phyloP scores from a whole-genome alignment of 805 yeast species.

The Hanseniaspora lachancei region DNA sequence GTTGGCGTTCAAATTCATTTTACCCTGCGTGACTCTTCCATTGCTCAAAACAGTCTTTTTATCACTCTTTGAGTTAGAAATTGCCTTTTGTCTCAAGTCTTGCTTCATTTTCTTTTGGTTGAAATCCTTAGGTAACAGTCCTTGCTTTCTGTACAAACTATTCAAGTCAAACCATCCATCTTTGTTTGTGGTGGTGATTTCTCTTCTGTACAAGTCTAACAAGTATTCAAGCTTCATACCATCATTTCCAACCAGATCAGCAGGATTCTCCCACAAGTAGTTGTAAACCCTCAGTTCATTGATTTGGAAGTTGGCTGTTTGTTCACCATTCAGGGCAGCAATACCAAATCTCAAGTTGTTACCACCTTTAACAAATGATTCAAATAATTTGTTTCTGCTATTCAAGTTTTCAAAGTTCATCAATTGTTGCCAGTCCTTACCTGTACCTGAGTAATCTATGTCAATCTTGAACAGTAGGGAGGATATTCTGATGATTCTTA shows the following conservation, averaged over 20 bases:
- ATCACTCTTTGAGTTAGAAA: neutral
- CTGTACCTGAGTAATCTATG: slow-evolving; percentile 13
- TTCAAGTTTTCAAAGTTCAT: slow-evolving; percentile 11
- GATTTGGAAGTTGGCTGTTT: slow-evolving; percentile 13
- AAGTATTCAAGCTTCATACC: slow-evolving; percentile 12
- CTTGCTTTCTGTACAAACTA: slow-evolving; percentile 13
- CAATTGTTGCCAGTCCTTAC: slow-evolving; percentile 11
- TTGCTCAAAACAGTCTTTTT: neutral
- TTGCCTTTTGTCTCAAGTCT: neutral
- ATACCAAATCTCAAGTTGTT: slow-evolving; percentile 11
- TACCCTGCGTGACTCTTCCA: neutral
- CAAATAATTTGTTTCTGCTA: slow-evolving; percentile 10
- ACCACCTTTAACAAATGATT: slow-evolving; percentile 11
- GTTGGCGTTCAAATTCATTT: neutral
- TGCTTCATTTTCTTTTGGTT: slow-evolving; percentile 3
- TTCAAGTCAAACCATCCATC: slow-evolving; percentile 12
- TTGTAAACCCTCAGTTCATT: slow-evolving; percentile 9
- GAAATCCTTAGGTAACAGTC: slow-evolving; percentile 11
- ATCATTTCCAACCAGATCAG: slow-evolving; percentile 7
- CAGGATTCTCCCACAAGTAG: slow-evolving; percentile 11
- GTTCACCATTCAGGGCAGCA: slow-evolving; percentile 13
- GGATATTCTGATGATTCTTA: slow-evolving; percentile 13
- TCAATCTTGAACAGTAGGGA: slow-evolving; percentile 12
- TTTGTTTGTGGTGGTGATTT: neutral
- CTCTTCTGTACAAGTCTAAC: slow-evolving; percentile 13